A percentile compares a stretch with the other conserved stretches of the same genome.
phyloP scores from a whole-genome alignment of 169 alveolate species.

The Cyclospora cayetanensis region DNA sequence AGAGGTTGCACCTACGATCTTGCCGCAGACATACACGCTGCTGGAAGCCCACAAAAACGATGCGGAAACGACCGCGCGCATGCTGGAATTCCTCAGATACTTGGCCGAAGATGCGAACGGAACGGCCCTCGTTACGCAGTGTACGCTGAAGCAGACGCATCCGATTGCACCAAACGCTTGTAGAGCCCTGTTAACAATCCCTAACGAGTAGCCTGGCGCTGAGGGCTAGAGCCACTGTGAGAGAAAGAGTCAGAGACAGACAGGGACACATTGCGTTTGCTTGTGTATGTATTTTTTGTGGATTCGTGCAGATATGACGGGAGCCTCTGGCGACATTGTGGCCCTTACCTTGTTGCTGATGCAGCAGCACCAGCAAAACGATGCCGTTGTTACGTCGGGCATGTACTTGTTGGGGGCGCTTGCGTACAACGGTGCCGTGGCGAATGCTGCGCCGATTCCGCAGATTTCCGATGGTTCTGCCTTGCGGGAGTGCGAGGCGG shows the following conservation, averaged over 20 bases:
- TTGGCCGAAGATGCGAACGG: constrained; percentile 83
- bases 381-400: constrained; percentile 68
- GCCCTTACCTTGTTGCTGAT: constrained; percentile 63
- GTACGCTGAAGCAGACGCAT: constrained; percentile 1
- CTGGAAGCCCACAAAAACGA: constrained; percentile 81
- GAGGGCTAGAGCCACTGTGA: background rate
- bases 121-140: constrained; percentile 72
- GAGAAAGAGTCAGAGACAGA: background rate
- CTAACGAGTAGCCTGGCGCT: background rate
- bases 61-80: constrained; percentile 78
- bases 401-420: constrained; percentile 69
- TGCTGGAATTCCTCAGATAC: constrained; percentile 81
- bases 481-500: constrained; percentile 67
- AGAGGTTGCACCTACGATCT: constrained; percentile 75
- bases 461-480: constrained; percentile 60
- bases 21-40: constrained; percentile 77
- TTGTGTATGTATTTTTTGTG: background rate
- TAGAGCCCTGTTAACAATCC: background rate
- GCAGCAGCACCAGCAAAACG: constrained; percentile 73
- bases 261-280: background rate
- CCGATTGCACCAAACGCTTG: background rate
- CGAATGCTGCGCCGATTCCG: constrained; percentile 55
- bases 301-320: constrained; percentile 55
- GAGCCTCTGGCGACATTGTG: constrained; percentile 67
- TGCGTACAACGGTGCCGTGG: constrained; percentile 61